phyloP scores from a whole-genome alignment of 1,284 basidiomycete genomes.

The Cutaneotrichosporon cyanovorans region DNA sequence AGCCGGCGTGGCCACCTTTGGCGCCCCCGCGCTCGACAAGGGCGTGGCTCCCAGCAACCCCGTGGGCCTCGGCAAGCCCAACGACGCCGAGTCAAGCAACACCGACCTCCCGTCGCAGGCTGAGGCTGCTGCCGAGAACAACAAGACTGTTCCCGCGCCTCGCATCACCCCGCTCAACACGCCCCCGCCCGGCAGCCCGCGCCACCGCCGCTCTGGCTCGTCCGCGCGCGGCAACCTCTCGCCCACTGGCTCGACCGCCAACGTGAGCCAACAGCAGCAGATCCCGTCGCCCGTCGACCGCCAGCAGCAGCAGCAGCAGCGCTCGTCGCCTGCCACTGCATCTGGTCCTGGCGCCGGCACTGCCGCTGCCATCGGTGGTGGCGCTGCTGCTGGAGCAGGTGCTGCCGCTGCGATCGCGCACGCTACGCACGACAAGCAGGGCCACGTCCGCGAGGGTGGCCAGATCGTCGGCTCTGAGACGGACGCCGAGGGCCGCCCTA shows the following conservation, averaged over 20 bases:
- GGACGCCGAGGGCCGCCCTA: not conserved
- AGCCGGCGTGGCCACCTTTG: not conserved
- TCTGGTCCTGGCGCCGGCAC: not conserved
- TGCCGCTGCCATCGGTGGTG: not conserved
- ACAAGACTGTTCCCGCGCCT: slow-evolving; percentile 17
- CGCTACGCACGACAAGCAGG: not conserved
- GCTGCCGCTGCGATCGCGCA: not conserved
- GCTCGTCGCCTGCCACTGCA: not conserved
- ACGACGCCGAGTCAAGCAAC: not conserved
- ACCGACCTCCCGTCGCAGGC: slow-evolving; percentile 17
- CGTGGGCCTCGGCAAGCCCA: not conserved
- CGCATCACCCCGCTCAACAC: slow-evolving; percentile 9
- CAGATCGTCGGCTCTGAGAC: not conserved
- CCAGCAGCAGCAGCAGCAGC: not conserved
- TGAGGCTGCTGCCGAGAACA: slow-evolving; percentile 18
- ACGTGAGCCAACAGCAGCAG: not conserved
- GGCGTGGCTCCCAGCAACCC: not conserved
- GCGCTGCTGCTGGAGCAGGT: slow-evolving; percentile 8
- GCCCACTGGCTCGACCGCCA: slow-evolving; percentile 3
- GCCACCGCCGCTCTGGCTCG: not conserved
- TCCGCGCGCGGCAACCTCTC: slow-evolving; percentile 1
- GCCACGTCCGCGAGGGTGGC: not conserved
- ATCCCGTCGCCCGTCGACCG: slow-evolving; percentile 1
- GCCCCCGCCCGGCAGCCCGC: slow-evolving; percentile 4
- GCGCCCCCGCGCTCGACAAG: not conserved